phyloP scores from a whole-genome alignment of 805 yeast genomes.

The Nakazawaea wyomingensis region DNA sequence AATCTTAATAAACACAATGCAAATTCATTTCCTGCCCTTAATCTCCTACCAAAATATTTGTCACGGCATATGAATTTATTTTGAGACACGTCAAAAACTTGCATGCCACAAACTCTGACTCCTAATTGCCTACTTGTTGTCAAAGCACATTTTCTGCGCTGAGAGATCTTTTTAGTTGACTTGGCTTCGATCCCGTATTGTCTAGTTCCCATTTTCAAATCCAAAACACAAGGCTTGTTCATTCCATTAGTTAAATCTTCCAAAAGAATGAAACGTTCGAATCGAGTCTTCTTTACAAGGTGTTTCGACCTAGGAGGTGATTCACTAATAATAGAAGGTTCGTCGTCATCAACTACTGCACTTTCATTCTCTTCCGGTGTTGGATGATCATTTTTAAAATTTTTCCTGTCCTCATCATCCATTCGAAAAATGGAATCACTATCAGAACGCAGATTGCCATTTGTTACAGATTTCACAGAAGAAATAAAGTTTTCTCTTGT shows the following conservation, averaged over 20 bases:
- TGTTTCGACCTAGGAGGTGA: constrained; percentile 8
- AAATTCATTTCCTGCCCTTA: constrained; percentile 70
- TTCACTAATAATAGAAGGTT: neutral
- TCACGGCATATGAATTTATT: constrained; percentile 63
- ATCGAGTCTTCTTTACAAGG: constrained; percentile 43
- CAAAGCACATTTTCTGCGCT: constrained; percentile 68
- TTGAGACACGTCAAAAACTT: constrained; percentile 56
- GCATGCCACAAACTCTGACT: constrained; percentile 93
- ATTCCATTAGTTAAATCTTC: constrained; percentile 88
- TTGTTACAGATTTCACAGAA: constrained; percentile 17
- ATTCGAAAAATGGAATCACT: constrained; percentile 36
- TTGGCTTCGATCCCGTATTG: constrained; percentile 96
- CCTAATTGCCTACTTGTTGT: constrained; percentile 85
- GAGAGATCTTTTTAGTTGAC: constrained; percentile 66
- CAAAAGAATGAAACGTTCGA: constrained; percentile 76
- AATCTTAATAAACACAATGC: constrained; percentile 69
- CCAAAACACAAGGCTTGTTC: constrained; percentile 84
- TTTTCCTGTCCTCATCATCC: constrained; percentile 35
- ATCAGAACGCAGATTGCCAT: constrained; percentile 13
- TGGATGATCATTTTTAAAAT: neutral
- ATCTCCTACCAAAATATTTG: constrained; percentile 85
- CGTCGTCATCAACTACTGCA: constrained; percentile 15
- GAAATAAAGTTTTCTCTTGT: constrained; percentile 14
- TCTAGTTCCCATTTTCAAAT: constrained; percentile 96
- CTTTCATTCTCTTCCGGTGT: constrained; percentile 14